These are phyloP conservation scores for Xylaria nigripes DNA, from an alignment of 495 filamentous ascomycete species.

Conservation along the genomic window DNA sequence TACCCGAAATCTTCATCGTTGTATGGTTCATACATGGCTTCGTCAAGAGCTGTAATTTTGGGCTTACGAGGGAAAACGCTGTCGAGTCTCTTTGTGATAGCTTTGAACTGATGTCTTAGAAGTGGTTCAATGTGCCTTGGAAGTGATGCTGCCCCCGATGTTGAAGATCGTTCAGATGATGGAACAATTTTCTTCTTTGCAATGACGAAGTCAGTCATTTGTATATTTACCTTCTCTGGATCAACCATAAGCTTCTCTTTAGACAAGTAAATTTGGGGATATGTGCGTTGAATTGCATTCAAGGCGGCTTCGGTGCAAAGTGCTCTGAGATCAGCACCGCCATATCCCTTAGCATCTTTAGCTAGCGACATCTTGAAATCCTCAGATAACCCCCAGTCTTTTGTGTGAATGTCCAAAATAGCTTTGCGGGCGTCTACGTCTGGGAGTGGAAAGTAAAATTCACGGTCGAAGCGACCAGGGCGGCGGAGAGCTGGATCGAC, in stretches of 20 bases:
- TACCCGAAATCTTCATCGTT: constrained; percentile 69
- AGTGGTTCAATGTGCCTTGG: constrained; percentile 74
- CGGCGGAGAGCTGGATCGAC: constrained; percentile 91
- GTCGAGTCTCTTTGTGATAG: constrained; percentile 59
- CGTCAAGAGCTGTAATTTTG: constrained; percentile 78
- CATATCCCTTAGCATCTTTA: constrained; percentile 87
- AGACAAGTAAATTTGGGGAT: constrained; percentile 91
- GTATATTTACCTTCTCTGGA: constrained; percentile 69
- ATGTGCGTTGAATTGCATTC: constrained; percentile 93
- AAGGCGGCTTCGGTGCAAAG: constrained; percentile 95
- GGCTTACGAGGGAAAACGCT: constrained; percentile 76
- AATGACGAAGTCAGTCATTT: constrained; percentile 91
- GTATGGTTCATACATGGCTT: constrained; percentile 87
- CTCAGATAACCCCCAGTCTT: constrained; percentile 75
- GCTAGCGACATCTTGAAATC: constrained; percentile 78
- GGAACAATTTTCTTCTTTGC: constrained; percentile 93
- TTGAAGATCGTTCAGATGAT: constrained; percentile 80
- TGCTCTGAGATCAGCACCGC: constrained; percentile 87
- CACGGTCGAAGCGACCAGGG: constrained; percentile 90
- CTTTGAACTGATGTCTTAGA: constrained; percentile 59
- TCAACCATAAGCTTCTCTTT: constrained; percentile 86
- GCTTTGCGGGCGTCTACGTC: constrained; percentile 65
- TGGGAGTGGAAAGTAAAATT: constrained; percentile 95
- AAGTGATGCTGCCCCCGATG: constrained; percentile 70
- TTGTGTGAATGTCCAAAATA: constrained; percentile 93